These are phyloP conservation scores for Nothophaeocryptopus gaeumannii DNA, from an alignment of 2,329 filamentous ascomycete genomes.

Conservation along the genomic window DNA sequence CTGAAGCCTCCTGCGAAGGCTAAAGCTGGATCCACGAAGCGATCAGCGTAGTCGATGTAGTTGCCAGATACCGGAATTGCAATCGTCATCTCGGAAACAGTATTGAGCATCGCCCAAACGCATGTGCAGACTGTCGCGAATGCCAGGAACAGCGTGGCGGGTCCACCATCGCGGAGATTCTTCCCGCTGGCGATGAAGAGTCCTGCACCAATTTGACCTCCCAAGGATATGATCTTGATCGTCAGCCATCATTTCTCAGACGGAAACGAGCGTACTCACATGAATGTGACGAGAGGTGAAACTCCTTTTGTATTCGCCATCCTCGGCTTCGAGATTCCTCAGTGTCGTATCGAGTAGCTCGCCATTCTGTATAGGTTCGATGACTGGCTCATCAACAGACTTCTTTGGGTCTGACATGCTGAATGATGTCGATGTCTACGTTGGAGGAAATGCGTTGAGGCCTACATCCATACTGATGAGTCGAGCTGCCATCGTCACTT, in stretches of 20 bases:
- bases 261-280: slow-evolving; percentile 2
- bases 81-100: slow-evolving; percentile 39
- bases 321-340: slow-evolving; percentile 1
- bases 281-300: slow-evolving; percentile 16
- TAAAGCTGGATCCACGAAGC: slow-evolving; percentile 40
- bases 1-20: slow-evolving; percentile 40
- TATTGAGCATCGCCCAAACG: slow-evolving; percentile 36
- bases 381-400: not conserved
- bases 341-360: slow-evolving; percentile 1
- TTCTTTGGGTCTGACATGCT: slow-evolving; percentile 6
- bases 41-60: slow-evolving; percentile 40
- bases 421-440: not conserved
- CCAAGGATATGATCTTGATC: slow-evolving; percentile 29
- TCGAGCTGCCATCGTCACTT: too few species aligned
- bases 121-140: slow-evolving; percentile 32
- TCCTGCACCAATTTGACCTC: slow-evolving; percentile 47
- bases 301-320: slow-evolving; percentile 14
- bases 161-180: slow-evolving; percentile 49
- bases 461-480: too few species aligned
- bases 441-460: too few species aligned
- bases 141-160: slow-evolving; percentile 38
- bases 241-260: not conserved
- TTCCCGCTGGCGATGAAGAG: slow-evolving; percentile 51
- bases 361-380: slow-evolving; percentile 1
- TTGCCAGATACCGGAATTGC: slow-evolving; percentile 39